Evolutionary conservation across 73 alveolate species (phyloP).

Genomic region (Blepharisma stoltei): DNA sequence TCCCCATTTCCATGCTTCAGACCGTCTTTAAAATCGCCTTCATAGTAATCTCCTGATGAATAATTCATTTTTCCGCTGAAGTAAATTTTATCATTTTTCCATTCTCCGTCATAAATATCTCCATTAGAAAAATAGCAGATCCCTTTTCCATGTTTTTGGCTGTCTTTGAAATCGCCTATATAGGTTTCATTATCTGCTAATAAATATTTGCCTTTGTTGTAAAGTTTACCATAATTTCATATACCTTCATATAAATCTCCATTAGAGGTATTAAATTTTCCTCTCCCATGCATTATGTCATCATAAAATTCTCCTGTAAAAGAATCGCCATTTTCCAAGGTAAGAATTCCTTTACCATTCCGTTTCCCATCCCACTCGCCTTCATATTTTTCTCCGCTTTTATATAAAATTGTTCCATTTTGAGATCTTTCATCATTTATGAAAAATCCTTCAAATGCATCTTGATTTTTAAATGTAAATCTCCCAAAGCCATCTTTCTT

Average conservation of each 20-base stretch:
- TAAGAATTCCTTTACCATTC: slow-evolving; percentile 36
- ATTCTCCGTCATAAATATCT: slow-evolving; percentile 34
- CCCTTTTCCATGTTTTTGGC: slow-evolving; percentile 33
- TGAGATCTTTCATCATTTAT: too few relatives aligned
- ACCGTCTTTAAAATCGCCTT: slow-evolving; percentile 43
- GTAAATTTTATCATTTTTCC: slow-evolving; percentile 41
- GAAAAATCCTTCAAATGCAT: too few relatives aligned
- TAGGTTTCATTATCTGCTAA: not conserved
- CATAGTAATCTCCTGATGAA: slow-evolving; percentile 42
- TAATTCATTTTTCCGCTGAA: slow-evolving; percentile 38
- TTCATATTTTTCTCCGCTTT: slow-evolving; percentile 37
- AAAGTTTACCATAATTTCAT: too few relatives aligned
- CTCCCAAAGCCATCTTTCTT: too few relatives aligned
- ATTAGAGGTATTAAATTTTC: slow-evolving; percentile 40
- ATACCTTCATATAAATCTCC: slow-evolving; percentile 45
- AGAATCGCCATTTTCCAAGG: slow-evolving; percentile 37
- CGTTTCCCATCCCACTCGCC: slow-evolving; percentile 20
- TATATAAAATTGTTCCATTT: too few relatives aligned
- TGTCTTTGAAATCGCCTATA: slow-evolving; percentile 1
- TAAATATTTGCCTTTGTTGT: not conserved
- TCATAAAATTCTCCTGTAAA: slow-evolving; percentile 44
- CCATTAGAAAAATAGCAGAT: slow-evolving; percentile 28
- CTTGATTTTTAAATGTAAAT: too few relatives aligned
- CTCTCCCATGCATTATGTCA: slow-evolving; percentile 70
- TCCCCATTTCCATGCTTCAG: slow-evolving; percentile 65